A percentile compares a stretch with the other conserved stretches of the same genome.
Evolutionary conservation across 2,329 filamentous ascomycete genomes (phyloP).

Genomic region (Aciculosporium take): DNA sequence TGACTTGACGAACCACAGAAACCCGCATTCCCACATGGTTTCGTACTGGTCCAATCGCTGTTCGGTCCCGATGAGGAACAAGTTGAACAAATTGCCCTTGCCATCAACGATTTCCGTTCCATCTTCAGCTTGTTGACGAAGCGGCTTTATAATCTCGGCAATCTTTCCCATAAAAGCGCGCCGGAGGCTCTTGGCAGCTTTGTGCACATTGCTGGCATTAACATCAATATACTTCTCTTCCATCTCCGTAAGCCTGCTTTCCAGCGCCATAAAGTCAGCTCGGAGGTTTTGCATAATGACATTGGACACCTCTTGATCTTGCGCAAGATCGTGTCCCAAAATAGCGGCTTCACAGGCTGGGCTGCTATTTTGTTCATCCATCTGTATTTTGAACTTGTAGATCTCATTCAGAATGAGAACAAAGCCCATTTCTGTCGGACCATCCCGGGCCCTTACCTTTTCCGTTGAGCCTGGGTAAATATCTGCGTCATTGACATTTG

Average conservation of each 20-base stretch:
- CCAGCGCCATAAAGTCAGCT: constrained; percentile 26
- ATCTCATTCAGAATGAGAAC: constrained; percentile 36
- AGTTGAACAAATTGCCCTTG: constrained; percentile 41
- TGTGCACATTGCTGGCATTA: constrained; percentile 36
- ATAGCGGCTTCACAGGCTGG: constrained; percentile 36
- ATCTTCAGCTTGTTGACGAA: constrained; percentile 33
- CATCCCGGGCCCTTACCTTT: constrained; percentile 35
- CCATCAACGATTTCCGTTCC: constrained; percentile 33
- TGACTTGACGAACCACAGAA: constrained; percentile 39
- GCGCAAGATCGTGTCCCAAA: constrained; percentile 26
- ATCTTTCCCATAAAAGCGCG: constrained; percentile 36
- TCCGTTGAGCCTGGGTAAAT: constrained; percentile 38
- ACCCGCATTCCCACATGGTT: constrained; percentile 29
- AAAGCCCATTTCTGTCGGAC: constrained; percentile 48
- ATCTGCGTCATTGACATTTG: constrained; percentile 45
- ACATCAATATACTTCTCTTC: constrained; percentile 37
- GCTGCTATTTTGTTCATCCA: constrained; percentile 25
- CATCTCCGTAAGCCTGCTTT: constrained; percentile 28
- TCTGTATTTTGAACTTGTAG: constrained; percentile 32
- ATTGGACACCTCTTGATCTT: constrained; percentile 12
- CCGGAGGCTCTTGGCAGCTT: constrained; percentile 33
- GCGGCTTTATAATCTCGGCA: constrained; percentile 30
- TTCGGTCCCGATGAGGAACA: constrained; percentile 34
- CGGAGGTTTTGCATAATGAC: constrained; percentile 22
- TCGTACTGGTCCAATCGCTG: constrained; percentile 31